Base-by-base conservation (phyloP, 805 yeast species). In the Ogataea polymorpha region DNA sequence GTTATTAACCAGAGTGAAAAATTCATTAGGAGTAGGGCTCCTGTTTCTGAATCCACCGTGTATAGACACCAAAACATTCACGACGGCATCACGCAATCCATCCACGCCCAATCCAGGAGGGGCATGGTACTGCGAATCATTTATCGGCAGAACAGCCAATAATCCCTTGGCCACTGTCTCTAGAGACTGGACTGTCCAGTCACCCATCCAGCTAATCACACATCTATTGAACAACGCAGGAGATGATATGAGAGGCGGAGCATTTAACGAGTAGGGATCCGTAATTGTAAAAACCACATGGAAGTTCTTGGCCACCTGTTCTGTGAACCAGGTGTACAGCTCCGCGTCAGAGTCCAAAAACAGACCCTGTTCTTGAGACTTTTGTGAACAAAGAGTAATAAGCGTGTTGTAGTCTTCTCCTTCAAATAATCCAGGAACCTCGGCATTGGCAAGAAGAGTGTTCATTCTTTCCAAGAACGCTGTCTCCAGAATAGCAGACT, bases 171-270 rank as follows among this genome's bases (percentile, higher is more conserved):
- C 77, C 24, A 88, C 77, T 36, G 77, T 76, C 6, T 46, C 39
- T 35, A 82, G 58, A 0, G 88, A 65, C 0, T 54, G 44, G 3
- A 50, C 44, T 0, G 82, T 69, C 96, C 97, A 90, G 39, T 79
- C 79, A 4, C 96, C 96, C 82, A 88, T 79, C 89, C 91, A 86
- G 54, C 82, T 78, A 27, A 91, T 62, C 2, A 87, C 95, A 67
- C 97, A 90, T 55, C 98, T 68, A 55, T 90, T 90, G 62, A 87
- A 82, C 24, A 90, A 65, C 0, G 97, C 97, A 0, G 96, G 96
- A 0, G 96, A 90, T 0, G 88, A 69, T 2, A 82, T 70, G 11
- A 81, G 69, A 14, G 72, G 74, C 0, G 80, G 68, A 1, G 55
- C 49, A 12, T 37, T 42, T 2, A 54, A 49, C 2, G 53, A 47